Percentiles rank a stretch among this genome's conserved stretches.
These are phyloP conservation scores for Ustilago curta DNA, from an alignment of 1,284 basidiomycete species.

Conservation along the genomic window DNA sequence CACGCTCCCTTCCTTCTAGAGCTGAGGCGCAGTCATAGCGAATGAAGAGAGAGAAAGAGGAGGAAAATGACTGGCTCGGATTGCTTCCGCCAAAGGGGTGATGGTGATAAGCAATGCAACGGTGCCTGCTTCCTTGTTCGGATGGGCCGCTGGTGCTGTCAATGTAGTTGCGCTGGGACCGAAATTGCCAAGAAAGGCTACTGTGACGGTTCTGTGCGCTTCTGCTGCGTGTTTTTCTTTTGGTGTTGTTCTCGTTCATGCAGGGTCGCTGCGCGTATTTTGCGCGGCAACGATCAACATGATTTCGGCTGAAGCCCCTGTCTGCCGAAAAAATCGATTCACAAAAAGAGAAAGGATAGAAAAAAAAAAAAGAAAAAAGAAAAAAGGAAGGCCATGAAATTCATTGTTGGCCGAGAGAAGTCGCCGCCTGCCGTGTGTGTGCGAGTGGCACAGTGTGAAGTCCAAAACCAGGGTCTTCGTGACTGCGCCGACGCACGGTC, in stretches of 20 bases:
- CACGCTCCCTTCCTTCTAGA: not conserved
- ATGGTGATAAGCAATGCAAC: not conserved
- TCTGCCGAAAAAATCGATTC: not conserved
- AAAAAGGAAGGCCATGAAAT: not conserved
- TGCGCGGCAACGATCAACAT: not conserved
- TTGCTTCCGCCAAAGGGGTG: constrained; percentile 9
- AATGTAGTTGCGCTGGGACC: not conserved
- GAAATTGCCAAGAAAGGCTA: not conserved
- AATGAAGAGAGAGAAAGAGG: not conserved
- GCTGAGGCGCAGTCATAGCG: not conserved
- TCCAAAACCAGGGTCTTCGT: no score
- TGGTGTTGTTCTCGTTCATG: constrained; percentile 18
- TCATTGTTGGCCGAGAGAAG: no score
- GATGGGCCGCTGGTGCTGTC: no score
- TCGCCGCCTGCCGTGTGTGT: no score
- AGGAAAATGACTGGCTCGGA: not conserved
- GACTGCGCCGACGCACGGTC: no score
- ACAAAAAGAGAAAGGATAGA: not conserved
- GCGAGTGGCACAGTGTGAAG: no score
- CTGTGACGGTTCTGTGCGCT: not conserved
- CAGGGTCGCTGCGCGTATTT: constrained; percentile 29
- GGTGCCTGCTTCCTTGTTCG: no score
- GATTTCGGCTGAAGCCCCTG: not conserved
- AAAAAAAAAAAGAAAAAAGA: not conserved
- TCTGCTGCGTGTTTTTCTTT: not conserved